Evolutionary conservation across 768 basidiomycete species (phyloP).

Genomic region (Russula foetens): DNA sequence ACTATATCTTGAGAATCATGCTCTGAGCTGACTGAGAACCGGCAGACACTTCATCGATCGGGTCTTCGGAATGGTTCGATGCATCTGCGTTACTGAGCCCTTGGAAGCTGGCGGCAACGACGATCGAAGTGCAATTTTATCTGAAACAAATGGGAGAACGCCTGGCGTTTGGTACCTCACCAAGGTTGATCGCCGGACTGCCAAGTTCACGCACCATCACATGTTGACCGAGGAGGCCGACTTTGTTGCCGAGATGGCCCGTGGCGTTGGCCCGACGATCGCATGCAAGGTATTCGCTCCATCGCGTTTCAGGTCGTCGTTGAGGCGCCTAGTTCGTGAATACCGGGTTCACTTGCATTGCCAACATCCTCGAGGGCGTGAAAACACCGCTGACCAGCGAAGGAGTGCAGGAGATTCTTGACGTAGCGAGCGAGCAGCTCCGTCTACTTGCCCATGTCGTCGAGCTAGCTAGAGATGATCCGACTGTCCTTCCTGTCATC

Average conservation of each 20-base stretch:
- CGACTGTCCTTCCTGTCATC: conserved; percentile 40
- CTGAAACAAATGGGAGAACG: conserved; percentile 69
- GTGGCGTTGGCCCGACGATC: conserved; percentile 56
- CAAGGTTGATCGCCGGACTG: conserved; percentile 57
- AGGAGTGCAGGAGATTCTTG: conserved; percentile 30
- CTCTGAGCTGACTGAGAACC: neutral
- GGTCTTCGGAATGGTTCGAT: conserved; percentile 50
- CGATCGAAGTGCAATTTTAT: conserved; percentile 70
- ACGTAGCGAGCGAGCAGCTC: no score
- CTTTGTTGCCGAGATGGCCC: conserved; percentile 76
- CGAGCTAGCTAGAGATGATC: conserved; percentile 44
- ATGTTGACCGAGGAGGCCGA: conserved; percentile 75
- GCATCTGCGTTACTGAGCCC: conserved; percentile 65
- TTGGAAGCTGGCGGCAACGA: conserved; percentile 77
- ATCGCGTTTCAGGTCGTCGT: neutral
- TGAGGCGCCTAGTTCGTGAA: conserved; percentile 54
- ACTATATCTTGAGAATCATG: neutral
- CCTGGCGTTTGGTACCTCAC: conserved; percentile 49
- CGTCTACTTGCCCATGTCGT: no score
- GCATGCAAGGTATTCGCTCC: conserved; percentile 49
- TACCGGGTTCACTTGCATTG: conserved; percentile 60
- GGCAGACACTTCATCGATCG: conserved; percentile 31
- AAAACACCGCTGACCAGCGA: conserved; percentile 21
- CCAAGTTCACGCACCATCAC: conserved; percentile 61
- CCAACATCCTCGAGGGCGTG: conserved; percentile 40